Evolutionary conservation across 345 rosid genomes (phyloP).

Genomic region (Hibiscus tridactylites): DNA sequence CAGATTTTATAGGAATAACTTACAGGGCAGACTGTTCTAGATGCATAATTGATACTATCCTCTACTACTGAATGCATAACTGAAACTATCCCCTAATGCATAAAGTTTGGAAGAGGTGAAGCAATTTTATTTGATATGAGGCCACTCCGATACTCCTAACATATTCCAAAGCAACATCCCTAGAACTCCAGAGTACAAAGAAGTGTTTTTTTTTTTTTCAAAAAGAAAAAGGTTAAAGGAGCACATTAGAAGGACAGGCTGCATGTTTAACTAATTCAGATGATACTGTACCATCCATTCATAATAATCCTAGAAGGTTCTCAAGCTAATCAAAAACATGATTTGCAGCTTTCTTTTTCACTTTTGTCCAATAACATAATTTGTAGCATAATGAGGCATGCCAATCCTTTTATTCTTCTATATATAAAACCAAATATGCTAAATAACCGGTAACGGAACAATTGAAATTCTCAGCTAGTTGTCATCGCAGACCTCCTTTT

Average conservation of each 20-base stretch:
- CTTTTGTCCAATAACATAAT: neutral
- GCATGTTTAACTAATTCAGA: neutral
- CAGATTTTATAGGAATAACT: neutral
- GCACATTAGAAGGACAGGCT: neutral
- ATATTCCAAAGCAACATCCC: neutral
- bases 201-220: neutral
- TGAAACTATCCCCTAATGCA: neutral
- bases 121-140: neutral
- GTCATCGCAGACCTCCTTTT: conserved; percentile 55
- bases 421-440: neutral
- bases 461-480: conserved; percentile 5
- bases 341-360: neutral
- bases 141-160: neutral
- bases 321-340: neutral
- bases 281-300: neutral
- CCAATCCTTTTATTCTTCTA: neutral
- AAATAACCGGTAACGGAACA: neutral
- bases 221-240: neutral
- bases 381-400: neutral
- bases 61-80: neutral
- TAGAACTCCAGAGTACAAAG: neutral
- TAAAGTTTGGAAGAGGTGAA: neutral
- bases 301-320: neutral
- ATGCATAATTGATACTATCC: neutral
- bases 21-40: neutral